Conservation (phyloP, 192 early-diverging fungal genomes). For the Martensiomyces pterosporus region DNA sequence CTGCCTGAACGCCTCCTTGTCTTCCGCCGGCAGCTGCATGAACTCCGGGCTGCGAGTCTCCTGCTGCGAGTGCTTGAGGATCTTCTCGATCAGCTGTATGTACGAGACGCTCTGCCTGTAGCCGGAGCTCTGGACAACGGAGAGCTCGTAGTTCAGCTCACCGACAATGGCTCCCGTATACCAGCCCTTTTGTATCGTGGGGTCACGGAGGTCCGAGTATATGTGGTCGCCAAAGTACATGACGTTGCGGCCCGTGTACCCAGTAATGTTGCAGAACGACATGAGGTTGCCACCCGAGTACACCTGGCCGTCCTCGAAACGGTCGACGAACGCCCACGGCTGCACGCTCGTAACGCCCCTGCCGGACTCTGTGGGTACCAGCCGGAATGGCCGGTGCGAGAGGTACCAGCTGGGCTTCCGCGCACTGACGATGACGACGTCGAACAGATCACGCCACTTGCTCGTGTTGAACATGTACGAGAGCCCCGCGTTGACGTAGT, state of each 20-base stretch:
- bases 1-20: constrained; percentile 30
- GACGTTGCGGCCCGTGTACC: constrained; percentile 55
- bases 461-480: constrained; percentile 45
- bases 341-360: constrained; percentile 12
- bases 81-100: constrained; percentile 53
- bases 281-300: constrained; percentile 58
- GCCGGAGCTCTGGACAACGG: constrained; percentile 47
- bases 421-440: constrained; percentile 56
- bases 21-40: constrained; percentile 10
- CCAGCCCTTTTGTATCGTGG: constrained; percentile 61
- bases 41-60: constrained; percentile 27
- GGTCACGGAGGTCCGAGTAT: constrained; percentile 60
- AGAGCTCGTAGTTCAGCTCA: constrained; percentile 55
- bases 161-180: constrained; percentile 59
- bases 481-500: constrained; percentile 52
- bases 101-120: constrained; percentile 54
- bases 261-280: constrained; percentile 54
- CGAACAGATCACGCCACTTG: constrained; percentile 59
- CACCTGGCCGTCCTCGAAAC: constrained; percentile 55
- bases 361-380: constrained; percentile 24
- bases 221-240: constrained; percentile 65
- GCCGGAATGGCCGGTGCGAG: constrained; percentile 57
- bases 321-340: constrained; percentile 54
- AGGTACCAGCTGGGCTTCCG: constrained; percentile 59
- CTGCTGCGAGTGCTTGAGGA: constrained; percentile 56